phyloP scores from a whole-genome alignment of 1,284 basidiomycete species.

The Ceratobasidium sp. region DNA sequence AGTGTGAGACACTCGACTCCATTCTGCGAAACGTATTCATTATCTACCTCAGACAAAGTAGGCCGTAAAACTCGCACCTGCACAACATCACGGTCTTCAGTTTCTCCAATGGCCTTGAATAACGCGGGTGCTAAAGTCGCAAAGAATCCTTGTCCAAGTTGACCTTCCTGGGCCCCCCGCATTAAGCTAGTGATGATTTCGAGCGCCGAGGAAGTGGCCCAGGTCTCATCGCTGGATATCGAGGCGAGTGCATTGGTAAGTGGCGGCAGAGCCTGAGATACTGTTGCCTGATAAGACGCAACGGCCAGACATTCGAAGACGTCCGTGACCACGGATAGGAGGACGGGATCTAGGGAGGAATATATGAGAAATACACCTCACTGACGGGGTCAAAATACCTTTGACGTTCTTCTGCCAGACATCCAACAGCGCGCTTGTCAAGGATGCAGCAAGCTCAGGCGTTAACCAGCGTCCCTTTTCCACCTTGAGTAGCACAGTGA shows the following conservation, averaged over 20 bases:
- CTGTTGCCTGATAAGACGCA: slow-evolving; percentile 76
- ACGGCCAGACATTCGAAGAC: slow-evolving; percentile 73
- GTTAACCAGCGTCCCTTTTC: slow-evolving; percentile 79
- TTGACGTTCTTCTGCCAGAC: slow-evolving; percentile 88
- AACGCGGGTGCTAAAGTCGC: slow-evolving; percentile 77
- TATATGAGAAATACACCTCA: background rate
- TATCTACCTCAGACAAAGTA: background rate
- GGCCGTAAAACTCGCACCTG: slow-evolving; percentile 66
- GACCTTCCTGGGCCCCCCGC: slow-evolving; percentile 69
- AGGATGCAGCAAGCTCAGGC: slow-evolving; percentile 69
- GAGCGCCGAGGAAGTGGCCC: slow-evolving; percentile 81
- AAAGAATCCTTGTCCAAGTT: slow-evolving; percentile 83
- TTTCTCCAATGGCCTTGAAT: slow-evolving; percentile 73
- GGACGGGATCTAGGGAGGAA: slow-evolving; percentile 78
- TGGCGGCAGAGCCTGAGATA: slow-evolving; percentile 78
- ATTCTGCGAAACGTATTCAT: slow-evolving; percentile 64
- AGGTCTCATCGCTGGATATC: slow-evolving; percentile 66
- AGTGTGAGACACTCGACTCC: slow-evolving; percentile 86
- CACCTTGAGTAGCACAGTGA: slow-evolving; percentile 81
- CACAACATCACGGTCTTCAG: slow-evolving; percentile 86
- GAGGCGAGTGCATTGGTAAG: slow-evolving; percentile 61
- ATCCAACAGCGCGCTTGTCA: slow-evolving; percentile 75
- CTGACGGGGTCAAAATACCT: slow-evolving; percentile 62
- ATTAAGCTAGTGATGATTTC: slow-evolving; percentile 82
- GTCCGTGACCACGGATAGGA: slow-evolving; percentile 87